These are phyloP conservation scores for Taphrina pruni DNA, from an alignment of 1,139 yeast species.

Conservation along the genomic window DNA sequence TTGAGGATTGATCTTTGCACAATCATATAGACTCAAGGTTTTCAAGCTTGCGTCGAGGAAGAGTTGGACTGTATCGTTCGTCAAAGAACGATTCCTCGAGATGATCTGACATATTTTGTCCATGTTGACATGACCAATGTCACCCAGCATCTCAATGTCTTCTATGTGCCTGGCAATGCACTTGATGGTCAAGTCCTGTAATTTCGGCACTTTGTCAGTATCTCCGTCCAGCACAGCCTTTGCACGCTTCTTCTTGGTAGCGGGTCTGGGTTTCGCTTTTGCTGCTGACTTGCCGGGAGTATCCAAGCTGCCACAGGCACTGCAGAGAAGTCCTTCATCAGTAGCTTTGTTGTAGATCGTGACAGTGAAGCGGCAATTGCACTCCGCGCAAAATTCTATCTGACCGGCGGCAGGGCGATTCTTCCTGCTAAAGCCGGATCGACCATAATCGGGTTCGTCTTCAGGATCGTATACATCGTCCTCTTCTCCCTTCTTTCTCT, in stretches of 20 bases:
- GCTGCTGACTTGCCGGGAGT: conserved; percentile 54
- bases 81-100: conserved; percentile 78
- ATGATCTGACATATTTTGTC: conserved; percentile 73
- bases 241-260: conserved; percentile 65
- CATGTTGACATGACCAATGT: conserved; percentile 71
- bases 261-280: conserved; percentile 64
- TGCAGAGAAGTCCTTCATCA: conserved; percentile 62
- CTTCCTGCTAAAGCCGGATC: conserved; percentile 43
- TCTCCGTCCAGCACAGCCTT: conserved; percentile 85
- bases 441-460: conserved; percentile 46
- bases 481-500: conserved; percentile 43
- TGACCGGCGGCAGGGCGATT: conserved; percentile 48
- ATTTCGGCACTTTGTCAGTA: conserved; percentile 65
- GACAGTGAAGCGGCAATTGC: conserved; percentile 57
- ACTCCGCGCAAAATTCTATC: conserved; percentile 49
- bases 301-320: conserved; percentile 60
- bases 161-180: conserved; percentile 74
- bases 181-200: conserved; percentile 81
- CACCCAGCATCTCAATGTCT: conserved; percentile 78
- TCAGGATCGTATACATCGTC: conserved; percentile 46
- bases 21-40: conserved; percentile 82
- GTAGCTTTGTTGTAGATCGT: conserved; percentile 68
- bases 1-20: conserved; percentile 74
- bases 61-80: conserved; percentile 70
- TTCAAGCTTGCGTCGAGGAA: conserved; percentile 69